These are phyloP conservation scores for Geosmithia flava DNA, from an alignment of 2,329 filamentous ascomycete genomes.

Conservation along the genomic window DNA sequence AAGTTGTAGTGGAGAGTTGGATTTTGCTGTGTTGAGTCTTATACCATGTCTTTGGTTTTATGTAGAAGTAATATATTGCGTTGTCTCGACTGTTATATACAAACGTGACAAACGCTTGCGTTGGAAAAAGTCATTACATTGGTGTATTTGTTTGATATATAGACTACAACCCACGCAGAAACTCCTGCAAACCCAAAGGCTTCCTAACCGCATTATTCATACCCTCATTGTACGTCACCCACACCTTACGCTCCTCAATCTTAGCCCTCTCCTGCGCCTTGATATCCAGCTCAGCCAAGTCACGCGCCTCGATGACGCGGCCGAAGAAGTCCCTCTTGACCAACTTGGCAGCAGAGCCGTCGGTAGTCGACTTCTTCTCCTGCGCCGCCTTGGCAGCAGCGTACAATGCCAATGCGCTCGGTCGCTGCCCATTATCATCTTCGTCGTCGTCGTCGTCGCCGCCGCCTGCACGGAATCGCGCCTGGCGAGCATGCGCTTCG, in stretches of 20 bases:
- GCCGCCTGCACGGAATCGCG: constrained; percentile 45
- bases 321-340: constrained; percentile 82
- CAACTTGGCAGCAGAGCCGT: constrained; percentile 20
- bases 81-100: too few relatives aligned
- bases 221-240: constrained; percentile 84
- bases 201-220: constrained; percentile 88
- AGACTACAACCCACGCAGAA: constrained; percentile 51
- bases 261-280: constrained; percentile 19
- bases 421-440: background rate
- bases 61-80: too few relatives aligned
- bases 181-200: constrained; percentile 68
- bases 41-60: too few relatives aligned
- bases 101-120: too few relatives aligned
- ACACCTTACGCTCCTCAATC: constrained; percentile 50
- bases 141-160: background rate
- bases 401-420: background rate
- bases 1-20: constrained; percentile 28
- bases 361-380: constrained; percentile 11
- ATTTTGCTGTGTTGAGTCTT: too few relatives aligned
- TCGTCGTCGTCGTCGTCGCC: constrained; percentile 6
- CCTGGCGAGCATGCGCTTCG: constrained; percentile 53
- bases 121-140: too few relatives aligned
- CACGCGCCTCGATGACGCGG: constrained; percentile 42
- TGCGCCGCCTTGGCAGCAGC: constrained; percentile 21
- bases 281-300: constrained; percentile 26